Evolutionary conservation across 177 flowering plant species (phyloP).

Genomic region (Vitis hybrid): DNA sequence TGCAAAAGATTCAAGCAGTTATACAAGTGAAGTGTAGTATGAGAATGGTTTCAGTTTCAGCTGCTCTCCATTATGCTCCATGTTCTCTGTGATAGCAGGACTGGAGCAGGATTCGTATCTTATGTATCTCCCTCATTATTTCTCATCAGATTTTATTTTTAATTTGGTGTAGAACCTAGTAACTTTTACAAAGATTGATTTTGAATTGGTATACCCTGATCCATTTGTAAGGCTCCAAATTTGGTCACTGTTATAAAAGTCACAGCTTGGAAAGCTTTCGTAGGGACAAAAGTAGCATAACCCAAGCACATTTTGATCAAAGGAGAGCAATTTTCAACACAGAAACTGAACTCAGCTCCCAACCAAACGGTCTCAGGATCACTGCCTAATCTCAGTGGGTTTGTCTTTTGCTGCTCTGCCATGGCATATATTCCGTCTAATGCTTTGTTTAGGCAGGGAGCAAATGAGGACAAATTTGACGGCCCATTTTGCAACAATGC

Average conservation of each 20-base stretch:
- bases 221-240: too few species aligned
- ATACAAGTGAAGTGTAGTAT: constrained; percentile 45
- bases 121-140: neutral
- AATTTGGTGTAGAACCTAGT: neutral
- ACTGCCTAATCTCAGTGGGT: too few species aligned
- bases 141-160: neutral
- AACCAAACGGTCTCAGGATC: too few species aligned
- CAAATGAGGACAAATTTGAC: too few species aligned
- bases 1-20: constrained; percentile 74
- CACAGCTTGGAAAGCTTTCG: constrained; percentile 79
- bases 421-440: too few species aligned
- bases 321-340: too few species aligned
- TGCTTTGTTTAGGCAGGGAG: too few species aligned
- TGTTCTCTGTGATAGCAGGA: neutral
- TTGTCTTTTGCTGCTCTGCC: too few species aligned
- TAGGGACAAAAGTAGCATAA: constrained; percentile 4
- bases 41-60: neutral
- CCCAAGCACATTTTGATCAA: too few species aligned
- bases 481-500: too few species aligned
- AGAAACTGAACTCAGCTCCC: too few species aligned
- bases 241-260: constrained; percentile 41
- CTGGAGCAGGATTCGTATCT: neutral
- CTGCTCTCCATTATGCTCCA: neutral
- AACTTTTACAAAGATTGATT: neutral
- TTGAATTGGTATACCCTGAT: neutral